phyloP scores from a whole-genome alignment of 202 grass and related monocot species.

The Panicum virgatum region DNA sequence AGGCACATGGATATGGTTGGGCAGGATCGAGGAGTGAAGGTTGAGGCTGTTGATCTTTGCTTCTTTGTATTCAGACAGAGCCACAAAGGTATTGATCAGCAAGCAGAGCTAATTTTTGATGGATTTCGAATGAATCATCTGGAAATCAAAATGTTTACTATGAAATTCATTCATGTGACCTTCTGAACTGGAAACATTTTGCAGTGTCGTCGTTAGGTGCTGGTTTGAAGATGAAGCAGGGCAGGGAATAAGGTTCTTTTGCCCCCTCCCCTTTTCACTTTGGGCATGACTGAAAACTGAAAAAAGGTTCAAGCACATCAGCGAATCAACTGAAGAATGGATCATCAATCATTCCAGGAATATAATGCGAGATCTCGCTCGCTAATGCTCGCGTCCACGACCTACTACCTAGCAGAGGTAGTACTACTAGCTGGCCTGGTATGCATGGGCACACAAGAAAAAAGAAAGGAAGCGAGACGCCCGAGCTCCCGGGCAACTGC shows the following conservation, averaged over 20 bases:
- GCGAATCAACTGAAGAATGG: neutral
- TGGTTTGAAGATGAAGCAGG: neutral
- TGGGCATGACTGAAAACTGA: neutral
- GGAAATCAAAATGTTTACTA: neutral
- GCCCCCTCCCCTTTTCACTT: neutral
- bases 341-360: conserved; percentile 44
- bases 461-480: neutral
- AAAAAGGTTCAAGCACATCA: neutral
- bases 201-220: neutral
- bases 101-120: neutral
- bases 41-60: conserved; percentile 18
- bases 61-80: neutral
- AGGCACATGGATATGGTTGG: conserved; percentile 21
- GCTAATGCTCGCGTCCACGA: conserved; percentile 25
- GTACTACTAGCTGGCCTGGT: neutral
- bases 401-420: conserved; percentile 7
- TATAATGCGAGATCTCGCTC: neutral
- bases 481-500: conserved; percentile 30
- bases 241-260: neutral
- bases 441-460: neutral
- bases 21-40: conserved; percentile 15
- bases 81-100: neutral
- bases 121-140: neutral
- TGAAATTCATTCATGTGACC: neutral
- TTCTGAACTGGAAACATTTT: neutral